Percentiles rank a stretch among this genome's conserved stretches.
Evolutionary conservation across 2,329 filamentous ascomycete species (phyloP).

Genomic region (Arthrinium phaeospermum): DNA sequence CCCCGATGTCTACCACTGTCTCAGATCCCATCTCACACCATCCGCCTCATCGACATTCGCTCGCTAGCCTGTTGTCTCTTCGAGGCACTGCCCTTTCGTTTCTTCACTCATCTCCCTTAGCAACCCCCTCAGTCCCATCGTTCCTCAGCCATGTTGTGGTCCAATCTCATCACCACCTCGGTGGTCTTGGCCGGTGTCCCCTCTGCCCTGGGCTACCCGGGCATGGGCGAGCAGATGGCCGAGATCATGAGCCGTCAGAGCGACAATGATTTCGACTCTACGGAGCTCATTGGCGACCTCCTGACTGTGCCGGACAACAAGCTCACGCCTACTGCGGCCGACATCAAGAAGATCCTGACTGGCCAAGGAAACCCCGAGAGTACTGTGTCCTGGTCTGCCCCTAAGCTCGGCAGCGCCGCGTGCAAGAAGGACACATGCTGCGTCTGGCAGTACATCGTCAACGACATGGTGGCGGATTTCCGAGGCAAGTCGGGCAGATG

Average conservation of each 20-base stretch:
- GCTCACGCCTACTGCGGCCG: constrained; percentile 42
- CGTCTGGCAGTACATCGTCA: constrained; percentile 50
- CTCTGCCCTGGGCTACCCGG: constrained; percentile 21
- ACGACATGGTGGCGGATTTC: constrained; percentile 46
- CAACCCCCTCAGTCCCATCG: neutral
- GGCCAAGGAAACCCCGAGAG: constrained; percentile 33
- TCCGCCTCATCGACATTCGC: neutral
- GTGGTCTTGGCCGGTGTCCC: constrained; percentile 19
- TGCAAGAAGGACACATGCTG: constrained; percentile 50
- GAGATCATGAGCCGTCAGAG: constrained; percentile 20
- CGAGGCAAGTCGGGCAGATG: constrained; percentile 45
- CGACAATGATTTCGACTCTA: constrained; percentile 29
- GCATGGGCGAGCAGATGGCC: constrained; percentile 23
- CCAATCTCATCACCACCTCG: neutral
- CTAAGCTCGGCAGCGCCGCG: constrained; percentile 30
- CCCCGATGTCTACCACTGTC: neutral
- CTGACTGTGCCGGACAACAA: constrained; percentile 34
- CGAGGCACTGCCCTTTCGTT: neutral
- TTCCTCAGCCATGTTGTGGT: constrained; percentile 5
- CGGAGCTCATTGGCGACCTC: constrained; percentile 46
- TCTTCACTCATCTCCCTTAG: neutral
- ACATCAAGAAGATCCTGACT: constrained; percentile 46
- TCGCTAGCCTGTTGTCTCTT: neutral
- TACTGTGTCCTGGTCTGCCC: constrained; percentile 31
- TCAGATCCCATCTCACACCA: constrained; percentile 4